phyloP scores from a whole-genome alignment of 78 protist species.

The Cyanophora paradoxa region DNA sequence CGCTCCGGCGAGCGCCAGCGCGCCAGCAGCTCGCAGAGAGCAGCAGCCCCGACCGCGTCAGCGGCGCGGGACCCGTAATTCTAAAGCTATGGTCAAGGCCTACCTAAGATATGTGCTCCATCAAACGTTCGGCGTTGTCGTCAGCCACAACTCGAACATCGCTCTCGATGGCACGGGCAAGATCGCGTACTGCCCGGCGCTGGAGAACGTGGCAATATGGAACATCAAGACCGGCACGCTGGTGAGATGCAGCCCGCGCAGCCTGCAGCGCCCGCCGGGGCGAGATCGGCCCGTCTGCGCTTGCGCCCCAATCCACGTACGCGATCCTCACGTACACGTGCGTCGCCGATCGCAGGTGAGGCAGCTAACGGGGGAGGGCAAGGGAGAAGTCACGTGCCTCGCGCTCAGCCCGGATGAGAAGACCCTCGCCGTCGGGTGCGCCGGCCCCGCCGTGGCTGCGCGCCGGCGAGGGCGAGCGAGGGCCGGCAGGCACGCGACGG shows the following conservation, averaged over 20 bases:
- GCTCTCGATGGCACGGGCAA: not conserved
- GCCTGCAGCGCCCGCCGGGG: not conserved
- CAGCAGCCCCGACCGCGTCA: too few relatives aligned
- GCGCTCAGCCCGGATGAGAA: not conserved
- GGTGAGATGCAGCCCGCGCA: too few relatives aligned
- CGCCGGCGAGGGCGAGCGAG: not conserved
- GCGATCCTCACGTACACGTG: not conserved
- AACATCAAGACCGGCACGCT: not conserved
- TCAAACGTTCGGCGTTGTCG: constrained; percentile 20
- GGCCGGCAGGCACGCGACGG: constrained; percentile 37
- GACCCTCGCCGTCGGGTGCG: not conserved
- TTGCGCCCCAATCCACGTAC: not conserved
- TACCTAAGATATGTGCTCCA: constrained; percentile 30
- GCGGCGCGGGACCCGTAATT: not conserved
- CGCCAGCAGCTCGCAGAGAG: too few relatives aligned
- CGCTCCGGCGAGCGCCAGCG: too few relatives aligned
- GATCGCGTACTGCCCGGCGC: constrained; percentile 8
- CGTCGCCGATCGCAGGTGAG: not conserved
- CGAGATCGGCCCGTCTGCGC: not conserved
- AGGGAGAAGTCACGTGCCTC: not conserved
- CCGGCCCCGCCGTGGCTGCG: not conserved
- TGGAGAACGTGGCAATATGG: constrained; percentile 43
- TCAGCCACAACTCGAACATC: constrained; percentile 2
- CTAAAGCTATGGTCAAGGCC: constrained; percentile 45
- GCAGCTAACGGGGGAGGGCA: too few relatives aligned